A percentile compares a stretch with the other conserved stretches of the same genome.
Evolutionary conservation across 2,329 filamentous ascomycete genomes (phyloP).

Genomic region (Pseudocercospora ulei): DNA sequence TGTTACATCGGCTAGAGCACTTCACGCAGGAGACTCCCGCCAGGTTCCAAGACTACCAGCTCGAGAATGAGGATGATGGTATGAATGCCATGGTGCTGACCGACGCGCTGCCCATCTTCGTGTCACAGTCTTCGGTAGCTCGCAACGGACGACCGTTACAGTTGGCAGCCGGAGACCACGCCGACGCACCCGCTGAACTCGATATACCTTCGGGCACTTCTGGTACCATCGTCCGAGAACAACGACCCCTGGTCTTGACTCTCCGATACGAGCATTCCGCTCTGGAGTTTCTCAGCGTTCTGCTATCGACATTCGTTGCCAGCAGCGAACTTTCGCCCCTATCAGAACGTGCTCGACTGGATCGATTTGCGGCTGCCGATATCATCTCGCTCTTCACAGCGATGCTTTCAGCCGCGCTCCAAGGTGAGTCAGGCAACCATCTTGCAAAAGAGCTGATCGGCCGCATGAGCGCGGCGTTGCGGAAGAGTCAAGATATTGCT

Average conservation of each 20-base stretch:
- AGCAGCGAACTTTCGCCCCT: slow-evolving; percentile 35
- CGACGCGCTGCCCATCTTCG: slow-evolving; percentile 56
- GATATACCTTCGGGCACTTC: slow-evolving; percentile 47
- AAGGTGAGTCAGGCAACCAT: slow-evolving; percentile 27
- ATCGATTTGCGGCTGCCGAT: slow-evolving; percentile 57
- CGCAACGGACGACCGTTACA: neutral
- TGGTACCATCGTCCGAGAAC: slow-evolving; percentile 66
- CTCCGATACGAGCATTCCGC: slow-evolving; percentile 69
- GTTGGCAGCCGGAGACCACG: slow-evolving; percentile 8
- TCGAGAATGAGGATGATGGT: slow-evolving; percentile 77
- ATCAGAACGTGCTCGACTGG: slow-evolving; percentile 32
- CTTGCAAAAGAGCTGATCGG: slow-evolving; percentile 42
- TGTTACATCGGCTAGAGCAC: slow-evolving; percentile 59
- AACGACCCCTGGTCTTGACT: slow-evolving; percentile 62
- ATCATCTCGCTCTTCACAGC: slow-evolving; percentile 64
- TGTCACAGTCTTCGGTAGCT: slow-evolving; percentile 9
- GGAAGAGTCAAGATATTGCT: slow-evolving; percentile 58
- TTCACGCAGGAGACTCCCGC: slow-evolving; percentile 69
- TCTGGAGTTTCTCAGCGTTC: slow-evolving; percentile 66
- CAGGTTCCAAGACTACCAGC: slow-evolving; percentile 62
- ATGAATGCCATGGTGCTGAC: slow-evolving; percentile 65
- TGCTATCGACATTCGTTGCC: slow-evolving; percentile 57
- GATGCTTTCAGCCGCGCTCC: slow-evolving; percentile 45
- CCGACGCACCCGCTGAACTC: slow-evolving; percentile 2
- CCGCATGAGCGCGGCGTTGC: slow-evolving; percentile 43